These are phyloP conservation scores for Candida broadrunensis DNA, from an alignment of 805 yeast species.

Conservation along the genomic window DNA sequence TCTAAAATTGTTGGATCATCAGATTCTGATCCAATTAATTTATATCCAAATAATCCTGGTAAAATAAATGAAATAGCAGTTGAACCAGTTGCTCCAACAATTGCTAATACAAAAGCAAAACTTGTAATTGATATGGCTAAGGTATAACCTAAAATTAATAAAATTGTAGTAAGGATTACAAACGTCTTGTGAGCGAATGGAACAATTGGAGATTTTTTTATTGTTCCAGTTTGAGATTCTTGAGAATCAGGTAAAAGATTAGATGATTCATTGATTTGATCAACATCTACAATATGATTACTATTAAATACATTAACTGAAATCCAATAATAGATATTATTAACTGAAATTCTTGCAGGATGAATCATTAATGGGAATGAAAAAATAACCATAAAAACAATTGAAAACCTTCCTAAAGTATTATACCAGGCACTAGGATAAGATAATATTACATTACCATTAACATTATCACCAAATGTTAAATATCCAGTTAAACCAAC, in stretches of 20 bases:
- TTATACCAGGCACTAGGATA: conserved; percentile 66
- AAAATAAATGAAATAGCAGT: conserved; percentile 87
- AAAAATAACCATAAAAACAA: conserved; percentile 73
- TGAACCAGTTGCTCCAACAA: conserved; percentile 92
- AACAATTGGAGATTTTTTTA: conserved; percentile 16
- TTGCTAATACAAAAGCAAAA: conserved; percentile 75
- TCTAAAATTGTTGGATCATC: conserved; percentile 24
- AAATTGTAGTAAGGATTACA: conserved; percentile 22
- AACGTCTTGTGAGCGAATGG: conserved; percentile 27
- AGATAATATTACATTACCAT: conserved; percentile 77
- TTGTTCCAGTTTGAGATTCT: too few relatives aligned
- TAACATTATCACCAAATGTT: conserved; percentile 78
- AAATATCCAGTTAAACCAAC: conserved; percentile 84
- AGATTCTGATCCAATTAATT: conserved; percentile 54
- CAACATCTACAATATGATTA: background rate
- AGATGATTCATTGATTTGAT: conserved; percentile 1
- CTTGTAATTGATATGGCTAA: conserved; percentile 69
- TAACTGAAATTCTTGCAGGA: conserved; percentile 81
- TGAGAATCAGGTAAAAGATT: conserved; percentile 3
- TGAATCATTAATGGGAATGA: conserved; percentile 91
- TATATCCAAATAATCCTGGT: conserved; percentile 85
- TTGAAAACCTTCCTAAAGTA: conserved; percentile 76
- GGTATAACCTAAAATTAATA: conserved; percentile 52
- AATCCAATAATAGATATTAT: conserved; percentile 62
- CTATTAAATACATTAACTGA: conserved; percentile 11